Evolutionary conservation across 371 early-diverging fungal species (phyloP).

Genomic region (Mortierella sp.): DNA sequence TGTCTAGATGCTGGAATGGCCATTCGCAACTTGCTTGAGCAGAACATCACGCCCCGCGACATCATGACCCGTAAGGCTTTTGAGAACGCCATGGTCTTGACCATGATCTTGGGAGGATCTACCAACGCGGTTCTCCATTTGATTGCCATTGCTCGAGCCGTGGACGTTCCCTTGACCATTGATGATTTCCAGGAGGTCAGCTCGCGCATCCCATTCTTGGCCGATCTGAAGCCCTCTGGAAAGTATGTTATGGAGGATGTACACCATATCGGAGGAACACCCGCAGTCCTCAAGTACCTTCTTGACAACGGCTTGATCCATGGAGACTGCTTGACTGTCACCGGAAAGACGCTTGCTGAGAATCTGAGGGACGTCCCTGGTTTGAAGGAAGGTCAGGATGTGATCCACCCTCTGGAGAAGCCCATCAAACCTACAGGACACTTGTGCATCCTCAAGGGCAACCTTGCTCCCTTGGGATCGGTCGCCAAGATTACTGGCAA

Average conservation of each 20-base stretch:
- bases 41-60: conserved; percentile 90
- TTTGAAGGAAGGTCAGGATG: conserved; percentile 79
- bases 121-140: conserved; percentile 98
- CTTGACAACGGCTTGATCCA: conserved; percentile 80
- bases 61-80: conserved; percentile 94
- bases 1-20: conserved; percentile 85
- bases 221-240: conserved; percentile 97
- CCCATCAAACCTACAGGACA: conserved; percentile 96
- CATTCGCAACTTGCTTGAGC: conserved; percentile 86
- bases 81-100: conserved; percentile 92
- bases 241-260: conserved; percentile 96
- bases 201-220: conserved; percentile 91
- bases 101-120: conserved; percentile 95
- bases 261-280: conserved; percentile 89
- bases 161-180: conserved; percentile 80
- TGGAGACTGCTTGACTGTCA: conserved; percentile 91
- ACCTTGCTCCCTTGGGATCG: conserved; percentile 96
- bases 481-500: conserved; percentile 99
- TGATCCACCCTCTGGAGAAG: conserved; percentile 84
- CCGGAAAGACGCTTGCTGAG: conserved; percentile 93
- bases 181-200: conserved; percentile 94
- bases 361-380: conserved; percentile 82
- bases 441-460: conserved; percentile 92
- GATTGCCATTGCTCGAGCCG: conserved; percentile 91
- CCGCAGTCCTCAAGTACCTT: conserved; percentile 90